Evolutionary conservation across 768 basidiomycete genomes (phyloP), one percentile per base, ranked within the genome.

Genomic region (Boletus vinaceobasis): DNA sequence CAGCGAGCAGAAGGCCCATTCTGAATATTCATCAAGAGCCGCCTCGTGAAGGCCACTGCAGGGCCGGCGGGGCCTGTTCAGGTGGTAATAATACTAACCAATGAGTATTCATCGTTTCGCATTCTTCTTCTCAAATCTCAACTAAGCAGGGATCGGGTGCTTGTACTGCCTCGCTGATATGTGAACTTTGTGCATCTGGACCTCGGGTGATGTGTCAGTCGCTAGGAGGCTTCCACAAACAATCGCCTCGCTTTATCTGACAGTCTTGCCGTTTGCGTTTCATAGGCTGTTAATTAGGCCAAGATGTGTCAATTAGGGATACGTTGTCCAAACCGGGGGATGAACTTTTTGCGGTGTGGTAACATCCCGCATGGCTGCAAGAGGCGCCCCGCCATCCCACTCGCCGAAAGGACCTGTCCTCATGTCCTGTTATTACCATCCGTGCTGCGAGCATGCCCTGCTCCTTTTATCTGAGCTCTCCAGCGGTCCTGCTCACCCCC

Each of bases 281-380:
- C 64, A 62, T 70, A 56, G 68, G 50, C 42, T 59, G 58, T 67
- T 63, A 73, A 68, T 73, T 65, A 44, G 54, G 55, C 57, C 58
- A 48, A 55, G 54, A 57, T 63, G 57, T 62, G 57, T 72, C 61
- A 58, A 67, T 62, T 64, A 63, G 64, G 57, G 63, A 61, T 66
- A 48, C 42, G 53, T 57, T 62, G 29, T 55, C 66, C 64, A 68
- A 67, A 69, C 62, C 45, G 59, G 70, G 70, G 58, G 60, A 43
- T 61, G 46, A 45, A 40, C 49, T 45, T 59, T 56, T 50, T 52
- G 53, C 60, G 51, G 65, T 69, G 68, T 61, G 62, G 57, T 56
- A 53, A 60, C 57, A 45, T 52, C 56, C 57, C 52, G 58, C 65
- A 60, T 57, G 61, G 33, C 45, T 52, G 37, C 57, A 53, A 57